Evolutionary conservation across 257 asterid species (phyloP).

Genomic region (Jaltomata sinuosa): DNA sequence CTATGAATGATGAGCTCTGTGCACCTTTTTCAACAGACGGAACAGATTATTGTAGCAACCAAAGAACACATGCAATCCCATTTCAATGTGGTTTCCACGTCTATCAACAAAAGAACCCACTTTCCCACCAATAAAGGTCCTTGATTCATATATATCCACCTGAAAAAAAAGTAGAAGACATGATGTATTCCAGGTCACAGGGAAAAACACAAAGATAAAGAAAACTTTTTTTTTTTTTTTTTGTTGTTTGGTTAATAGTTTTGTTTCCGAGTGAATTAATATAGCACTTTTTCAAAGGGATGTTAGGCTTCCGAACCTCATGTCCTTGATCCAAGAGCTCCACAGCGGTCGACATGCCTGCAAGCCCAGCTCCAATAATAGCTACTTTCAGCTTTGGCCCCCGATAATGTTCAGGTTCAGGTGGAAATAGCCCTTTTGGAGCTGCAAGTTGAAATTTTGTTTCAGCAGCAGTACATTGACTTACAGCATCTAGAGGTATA

Average conservation of each 20-base stretch:
- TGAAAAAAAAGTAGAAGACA: conserved; percentile 21
- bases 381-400: conserved; percentile 98
- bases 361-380: conserved; percentile 95
- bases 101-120: conserved; percentile 98
- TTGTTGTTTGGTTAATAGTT: neutral
- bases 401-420: conserved; percentile 85
- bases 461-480: conserved; percentile 4
- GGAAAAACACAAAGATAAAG: neutral
- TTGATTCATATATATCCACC: conserved; percentile 96
- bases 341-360: conserved; percentile 99
- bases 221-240: neutral
- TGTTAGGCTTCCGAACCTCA: conserved; percentile 45
- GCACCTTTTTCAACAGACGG: conserved; percentile 94
- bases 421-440: conserved; percentile 95
- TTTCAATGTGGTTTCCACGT: conserved; percentile 88
- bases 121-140: conserved; percentile 93
- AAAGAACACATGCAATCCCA: conserved; percentile 98
- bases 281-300: neutral
- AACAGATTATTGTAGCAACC: conserved; percentile 98
- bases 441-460: conserved; percentile 43
- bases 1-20: neutral
- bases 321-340: conserved; percentile 99
- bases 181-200: neutral
- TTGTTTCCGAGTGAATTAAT: neutral
- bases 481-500: neutral